Evolutionary conservation across 306 rosid genomes (phyloP), one percentile per base, ranked within the genome.

Genomic region (Hylodesmum podocarpum): DNA sequence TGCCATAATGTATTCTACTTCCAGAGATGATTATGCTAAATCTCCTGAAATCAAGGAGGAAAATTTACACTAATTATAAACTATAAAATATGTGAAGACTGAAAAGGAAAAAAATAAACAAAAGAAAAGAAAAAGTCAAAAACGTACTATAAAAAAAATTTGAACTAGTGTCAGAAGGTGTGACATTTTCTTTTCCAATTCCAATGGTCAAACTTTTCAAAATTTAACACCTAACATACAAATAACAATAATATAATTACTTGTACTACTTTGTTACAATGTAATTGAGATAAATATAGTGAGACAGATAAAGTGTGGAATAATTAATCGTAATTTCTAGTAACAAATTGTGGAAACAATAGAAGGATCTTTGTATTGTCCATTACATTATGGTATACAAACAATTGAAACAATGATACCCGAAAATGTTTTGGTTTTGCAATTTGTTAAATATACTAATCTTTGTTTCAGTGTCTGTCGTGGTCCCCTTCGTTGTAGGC

Each of bases 1-100:
- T 43, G 51, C 19, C 24, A 2, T 65, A 13, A 19, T 36, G 66
- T 24, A 65, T 36, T 50, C 21, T n/a, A 65, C 22, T 49, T 29
- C 15, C 59, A 77, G 43, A 14, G 27, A 9, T 66, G 46, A 66
- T 39, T 55, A 28, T 67, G 39, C 68, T 19, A 25, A 62, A 18
- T 34, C 19, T 77, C 70, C 24, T 68, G 40, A 51, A 78, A 78
- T 68, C 81, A 67, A 33, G 37, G 69, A n/a, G n/a, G n/a, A n/a
- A 54, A 53, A 66, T 54, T 51, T 76, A 22, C 24, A 8, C 11
- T 13, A 5, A 21, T 8, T 13, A 58, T 43, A 43, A 27, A 43
- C 6, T 34, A 63, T 6, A n/a, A 8, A 15, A 6, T 9, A 47
- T 9, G 15, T 57, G 19, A 15, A 28, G 6, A 33, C 3, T 33